Percentiles rank a stretch among this genome's conserved stretches.
Conservation (phyloP, 805 yeast species). For the Komagataella pastoris region DNA sequence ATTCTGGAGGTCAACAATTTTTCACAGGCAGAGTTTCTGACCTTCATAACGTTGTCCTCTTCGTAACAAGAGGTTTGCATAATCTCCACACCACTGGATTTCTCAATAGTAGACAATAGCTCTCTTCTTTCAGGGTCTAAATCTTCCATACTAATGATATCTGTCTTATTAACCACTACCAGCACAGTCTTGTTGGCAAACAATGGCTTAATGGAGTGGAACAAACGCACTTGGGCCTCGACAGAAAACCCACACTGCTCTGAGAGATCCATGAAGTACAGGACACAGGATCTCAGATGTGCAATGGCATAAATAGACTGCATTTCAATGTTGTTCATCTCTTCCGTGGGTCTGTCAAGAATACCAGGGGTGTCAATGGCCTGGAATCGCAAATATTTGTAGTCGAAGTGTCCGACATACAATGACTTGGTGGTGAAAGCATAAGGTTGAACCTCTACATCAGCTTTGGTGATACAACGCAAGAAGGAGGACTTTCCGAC, state of each 20-base stretch:
- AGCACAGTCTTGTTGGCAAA: slow-evolving; percentile 94
- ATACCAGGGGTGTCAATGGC: slow-evolving; percentile 99
- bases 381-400: slow-evolving; percentile 93
- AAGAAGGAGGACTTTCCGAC: slow-evolving; percentile 97
- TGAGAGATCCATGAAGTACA: slow-evolving; percentile 95
- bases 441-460: slow-evolving; percentile 98
- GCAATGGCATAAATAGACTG: slow-evolving; percentile 98
- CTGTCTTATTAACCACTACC: slow-evolving; percentile 92
- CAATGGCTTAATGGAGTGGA: slow-evolving; percentile 93
- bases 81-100: slow-evolving; percentile 75
- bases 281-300: slow-evolving; percentile 89
- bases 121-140: slow-evolving; percentile 64
- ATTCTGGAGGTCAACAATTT: slow-evolving; percentile 89
- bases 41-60: slow-evolving; percentile 91
- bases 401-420: slow-evolving; percentile 97
- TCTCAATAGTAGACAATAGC: slow-evolving; percentile 49
- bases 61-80: slow-evolving; percentile 89
- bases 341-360: slow-evolving; percentile 96
- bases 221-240: slow-evolving; percentile 93
- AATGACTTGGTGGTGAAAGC: slow-evolving; percentile 97
- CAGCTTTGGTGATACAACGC: slow-evolving; percentile 89
- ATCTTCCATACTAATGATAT: slow-evolving; percentile 78
- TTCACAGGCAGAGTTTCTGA: slow-evolving; percentile 95
- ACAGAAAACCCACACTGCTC: slow-evolving; percentile 98
- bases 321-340: slow-evolving; percentile 99